Percentiles rank a stretch among this genome's conserved stretches.
Conservation (phyloP, 2,329 filamentous ascomycete species). For the Teratosphaeria epicoccoides region DNA sequence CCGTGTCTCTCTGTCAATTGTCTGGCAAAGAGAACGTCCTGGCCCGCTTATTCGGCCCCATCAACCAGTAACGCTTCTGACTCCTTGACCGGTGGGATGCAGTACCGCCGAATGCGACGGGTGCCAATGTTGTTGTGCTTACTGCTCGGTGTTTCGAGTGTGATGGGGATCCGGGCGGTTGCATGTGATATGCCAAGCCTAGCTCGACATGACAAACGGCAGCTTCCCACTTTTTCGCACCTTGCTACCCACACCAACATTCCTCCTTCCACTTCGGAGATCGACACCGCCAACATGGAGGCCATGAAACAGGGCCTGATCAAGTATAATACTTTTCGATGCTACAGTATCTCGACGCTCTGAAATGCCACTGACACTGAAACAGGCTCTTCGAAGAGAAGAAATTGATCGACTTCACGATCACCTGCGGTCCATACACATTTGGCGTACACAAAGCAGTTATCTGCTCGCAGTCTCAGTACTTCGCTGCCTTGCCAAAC, state of each 20-base stretch:
- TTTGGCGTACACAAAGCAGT: conserved; percentile 34
- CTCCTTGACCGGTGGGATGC: too few species aligned
- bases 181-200: neutral
- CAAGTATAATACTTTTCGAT: neutral
- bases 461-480: conserved; percentile 31
- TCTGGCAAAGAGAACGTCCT: too few species aligned
- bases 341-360: neutral
- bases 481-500: conserved; percentile 15
- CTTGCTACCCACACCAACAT: neutral
- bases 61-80: too few species aligned
- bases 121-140: too few species aligned
- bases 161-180: neutral
- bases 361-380: neutral
- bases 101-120: too few species aligned
- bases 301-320: neutral
- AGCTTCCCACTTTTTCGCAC: neutral
- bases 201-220: neutral
- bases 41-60: too few species aligned
- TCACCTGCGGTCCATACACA: conserved; percentile 29
- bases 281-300: neutral
- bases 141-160: too few species aligned
- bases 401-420: conserved; percentile 32
- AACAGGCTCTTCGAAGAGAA: conserved; percentile 4
- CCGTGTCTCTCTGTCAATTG: too few species aligned
- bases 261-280: neutral